Evolutionary conservation across 2,329 filamentous ascomycete genomes (phyloP), one percentile per base, ranked within the genome.

Genomic region (Colletotrichum lentis): DNA sequence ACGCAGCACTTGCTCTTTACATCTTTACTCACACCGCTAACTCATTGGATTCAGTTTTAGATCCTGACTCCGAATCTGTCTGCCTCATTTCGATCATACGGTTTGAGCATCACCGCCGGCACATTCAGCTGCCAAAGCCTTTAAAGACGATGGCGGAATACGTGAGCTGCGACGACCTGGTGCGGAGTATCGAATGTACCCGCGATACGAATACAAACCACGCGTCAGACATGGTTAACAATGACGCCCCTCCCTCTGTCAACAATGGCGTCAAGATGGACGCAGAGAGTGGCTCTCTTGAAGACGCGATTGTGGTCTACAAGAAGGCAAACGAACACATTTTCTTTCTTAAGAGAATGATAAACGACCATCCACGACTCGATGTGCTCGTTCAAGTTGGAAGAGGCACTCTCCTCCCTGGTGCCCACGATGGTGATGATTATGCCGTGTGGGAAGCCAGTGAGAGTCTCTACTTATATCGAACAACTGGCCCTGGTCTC

Each of bases 261-360:
- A n/a, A 37, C 3, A 7, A 16, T 3, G 11, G 0, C 24, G 27
- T 47, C n/a, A 6, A 53, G 11, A 39, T 24, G 14, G 18, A 54
- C 27, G 52, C 16, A 4, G 37, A 44, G 8, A 6, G n/a, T 2
- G 6, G 16, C 14, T n/a, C 5, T 6, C 3, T n/a, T 5, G 11
- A 31, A 0, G 2, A 10, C 24, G 8, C 14, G 1, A 5, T 24
- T 2, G 14, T 58, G 5, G 12, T 22, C 11, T 8, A 11, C 27
- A 2, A 41, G 0, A 37, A 16, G 14, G 20, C 10, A 1, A 8
- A 18, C 0, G 60, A 67, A 10, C 35, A 37, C 1, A 37, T 64
- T 1, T 65, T 20, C 3, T 68, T 68, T 10, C n/a, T 68, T 2
- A 68, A 65, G 7, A 35, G 65, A 3, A 41, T 68, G 12, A 3